A percentile compares a stretch with the other conserved stretches of the same genome.
phyloP scores from a whole-genome alignment of 805 yeast genomes.

The Hanseniaspora hatyaiensis region DNA sequence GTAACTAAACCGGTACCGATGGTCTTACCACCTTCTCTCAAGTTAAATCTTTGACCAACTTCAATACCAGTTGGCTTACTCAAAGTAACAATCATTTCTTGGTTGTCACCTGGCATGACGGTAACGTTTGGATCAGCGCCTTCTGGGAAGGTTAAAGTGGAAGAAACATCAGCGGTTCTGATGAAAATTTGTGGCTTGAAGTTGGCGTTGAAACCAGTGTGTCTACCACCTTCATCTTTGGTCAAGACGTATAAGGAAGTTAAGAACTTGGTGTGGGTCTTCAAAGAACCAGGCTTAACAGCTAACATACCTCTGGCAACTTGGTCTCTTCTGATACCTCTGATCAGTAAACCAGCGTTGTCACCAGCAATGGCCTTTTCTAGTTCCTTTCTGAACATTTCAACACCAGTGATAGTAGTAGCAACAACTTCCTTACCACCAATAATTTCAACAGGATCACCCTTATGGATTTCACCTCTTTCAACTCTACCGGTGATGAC shows the following conservation, averaged over 20 bases:
- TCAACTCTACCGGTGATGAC: constrained; percentile 98
- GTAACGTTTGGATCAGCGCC: constrained; percentile 76
- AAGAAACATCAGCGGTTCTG: constrained; percentile 93
- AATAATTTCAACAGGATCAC: constrained; percentile 95
- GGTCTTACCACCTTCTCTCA: constrained; percentile 99
- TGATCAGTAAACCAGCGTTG: constrained; percentile 91
- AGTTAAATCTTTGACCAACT: constrained; percentile 95
- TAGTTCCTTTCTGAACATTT: constrained; percentile 98
- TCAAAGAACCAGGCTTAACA: constrained; percentile 82
- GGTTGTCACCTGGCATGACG: constrained; percentile 96
- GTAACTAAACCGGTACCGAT: constrained; percentile 98
- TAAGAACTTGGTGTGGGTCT: constrained; percentile 86
- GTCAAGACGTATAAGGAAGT: constrained; percentile 86
- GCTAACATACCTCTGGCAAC: constrained; percentile 94
- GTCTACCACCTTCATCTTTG: constrained; percentile 99
- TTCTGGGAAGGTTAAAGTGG: constrained; percentile 67
- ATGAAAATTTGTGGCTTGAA: constrained; percentile 97
- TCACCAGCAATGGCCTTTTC: constrained; percentile 98
- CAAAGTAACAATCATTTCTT: constrained; percentile 87
- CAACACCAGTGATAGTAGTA: constrained; percentile 95
- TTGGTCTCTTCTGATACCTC: constrained; percentile 98
- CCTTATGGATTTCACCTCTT: constrained; percentile 94
- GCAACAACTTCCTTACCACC: constrained; percentile 82
- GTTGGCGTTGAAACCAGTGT: constrained; percentile 90
- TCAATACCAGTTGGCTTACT: constrained; percentile 88